A percentile compares a stretch with the other conserved stretches of the same genome.
Conservation (phyloP, 2,329 filamentous ascomycete genomes). For the Talaromyces rugulosus region DNA sequence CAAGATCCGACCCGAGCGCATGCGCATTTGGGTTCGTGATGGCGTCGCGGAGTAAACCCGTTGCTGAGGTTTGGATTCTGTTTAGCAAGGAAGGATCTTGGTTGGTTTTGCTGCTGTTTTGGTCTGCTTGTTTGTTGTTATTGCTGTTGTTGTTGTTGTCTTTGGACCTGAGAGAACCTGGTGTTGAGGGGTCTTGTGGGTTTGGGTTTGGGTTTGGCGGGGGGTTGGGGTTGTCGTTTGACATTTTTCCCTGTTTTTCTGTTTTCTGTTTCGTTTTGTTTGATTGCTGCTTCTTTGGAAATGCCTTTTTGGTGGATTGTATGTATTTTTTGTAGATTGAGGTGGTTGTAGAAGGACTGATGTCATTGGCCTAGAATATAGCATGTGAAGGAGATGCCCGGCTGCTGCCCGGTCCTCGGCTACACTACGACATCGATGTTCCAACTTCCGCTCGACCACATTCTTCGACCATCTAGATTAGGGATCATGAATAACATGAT, state of each 20-base stretch:
- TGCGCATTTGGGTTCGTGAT: slow-evolving; percentile 20
- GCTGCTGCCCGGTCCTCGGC: background rate
- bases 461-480: no score
- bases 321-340: no score
- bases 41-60: slow-evolving; percentile 28
- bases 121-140: background rate
- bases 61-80: slow-evolving; percentile 32
- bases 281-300: background rate
- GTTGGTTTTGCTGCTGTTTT: slow-evolving; percentile 2
- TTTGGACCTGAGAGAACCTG: background rate
- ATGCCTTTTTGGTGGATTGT: background rate
- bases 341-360: background rate
- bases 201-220: background rate
- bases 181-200: background rate
- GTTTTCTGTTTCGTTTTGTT: background rate
- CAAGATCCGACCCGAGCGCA: slow-evolving; percentile 18
- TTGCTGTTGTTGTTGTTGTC: background rate
- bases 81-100: slow-evolving; percentile 22
- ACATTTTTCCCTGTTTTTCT: background rate
- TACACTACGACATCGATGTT: background rate
- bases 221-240: background rate
- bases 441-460: no score
- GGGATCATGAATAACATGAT: no score
- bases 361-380: background rate
- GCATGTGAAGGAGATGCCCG: background rate